Evolutionary conservation across 257 asterid genomes (phyloP).

Genomic region (Datura wrightii): DNA sequence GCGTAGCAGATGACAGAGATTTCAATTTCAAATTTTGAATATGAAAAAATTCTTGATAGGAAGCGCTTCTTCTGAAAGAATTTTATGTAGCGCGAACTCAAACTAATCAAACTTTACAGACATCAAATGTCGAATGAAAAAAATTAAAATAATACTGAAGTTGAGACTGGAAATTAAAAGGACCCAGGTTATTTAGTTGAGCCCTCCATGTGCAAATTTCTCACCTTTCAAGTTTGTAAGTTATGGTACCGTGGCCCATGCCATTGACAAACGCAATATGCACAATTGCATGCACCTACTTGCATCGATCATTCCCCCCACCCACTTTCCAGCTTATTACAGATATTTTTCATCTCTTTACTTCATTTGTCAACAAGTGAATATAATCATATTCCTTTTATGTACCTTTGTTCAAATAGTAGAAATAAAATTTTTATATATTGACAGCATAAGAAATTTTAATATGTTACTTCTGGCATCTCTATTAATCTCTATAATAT

Average conservation of each 20-base stretch:
- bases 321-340: conserved; percentile 52
- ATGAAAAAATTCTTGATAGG: too few species aligned
- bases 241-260: conserved; percentile 43
- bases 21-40: too few species aligned
- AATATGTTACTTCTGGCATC: too few species aligned
- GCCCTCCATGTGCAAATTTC: conserved; percentile 72
- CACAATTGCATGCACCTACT: conserved; percentile 59
- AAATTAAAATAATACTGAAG: background rate
- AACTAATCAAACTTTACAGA: too few species aligned
- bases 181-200: conserved; percentile 18
- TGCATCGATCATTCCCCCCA: conserved; percentile 35
- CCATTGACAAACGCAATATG: conserved; percentile 47
- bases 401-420: conserved; percentile 36
- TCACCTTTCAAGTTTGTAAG: conserved; percentile 44
- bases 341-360: conserved; percentile 49
- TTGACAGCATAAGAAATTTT: too few species aligned
- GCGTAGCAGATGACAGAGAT: too few species aligned
- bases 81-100: too few species aligned
- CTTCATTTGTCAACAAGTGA: conserved; percentile 51
- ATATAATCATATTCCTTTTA: conserved; percentile 32
- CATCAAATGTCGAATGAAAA: too few species aligned
- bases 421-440: background rate
- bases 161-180: background rate
- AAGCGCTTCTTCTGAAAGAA: too few species aligned
- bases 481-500: too few species aligned